Base-by-base conservation (phyloP, 352 stramenopile genomes). In the Phytopythium boreale region DNA sequence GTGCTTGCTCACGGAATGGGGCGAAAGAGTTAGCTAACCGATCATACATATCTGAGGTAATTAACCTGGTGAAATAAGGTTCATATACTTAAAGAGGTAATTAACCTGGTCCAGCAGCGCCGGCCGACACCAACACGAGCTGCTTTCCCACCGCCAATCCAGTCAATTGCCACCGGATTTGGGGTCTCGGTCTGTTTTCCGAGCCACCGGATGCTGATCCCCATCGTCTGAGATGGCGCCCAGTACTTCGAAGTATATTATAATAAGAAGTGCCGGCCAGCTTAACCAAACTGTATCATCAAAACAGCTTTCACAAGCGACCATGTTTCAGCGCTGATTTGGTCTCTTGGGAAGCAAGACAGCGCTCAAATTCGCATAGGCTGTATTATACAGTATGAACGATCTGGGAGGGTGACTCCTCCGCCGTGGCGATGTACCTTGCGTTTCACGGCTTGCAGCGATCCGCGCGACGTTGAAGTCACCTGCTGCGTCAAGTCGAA, bases 401-500 rank as follows among this genome's bases (percentile, higher is more conserved):
- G 19, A 10, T 4, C 19, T 47, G 41, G 41, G 41, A 50, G 0
- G 19, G 44, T 50, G n/a, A 2, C 31, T 36, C 31, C 31, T 36
- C 31, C 31, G 31, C 31, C 8, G 27, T 1, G 8, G 7, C 1
- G 44, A n/a, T n/a, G n/a, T n/a, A 17, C 46, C 44, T 53, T 53
- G 47, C 47, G 47, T 53, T 53, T 53, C 47, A 34, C 24, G 26
- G 24, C 7, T 11, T 2, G 22, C 24, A 24, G 34, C 34, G 34
- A 39, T 39, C 34, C 34, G 7, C 1, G 34, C 47, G 24, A 53
- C 22, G 14, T 53, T 53, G 47, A 53, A 53, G 47, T 53, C 47
- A 53, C 47, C 47, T 53, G 47, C 47, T 2, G 47, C 24, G 47
- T 53, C 47, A 53, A 53, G 47, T 53, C 47, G 22, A 53, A 53